Evolutionary conservation across 257 asterid species (phyloP).

Genomic region (Solanum acaule): DNA sequence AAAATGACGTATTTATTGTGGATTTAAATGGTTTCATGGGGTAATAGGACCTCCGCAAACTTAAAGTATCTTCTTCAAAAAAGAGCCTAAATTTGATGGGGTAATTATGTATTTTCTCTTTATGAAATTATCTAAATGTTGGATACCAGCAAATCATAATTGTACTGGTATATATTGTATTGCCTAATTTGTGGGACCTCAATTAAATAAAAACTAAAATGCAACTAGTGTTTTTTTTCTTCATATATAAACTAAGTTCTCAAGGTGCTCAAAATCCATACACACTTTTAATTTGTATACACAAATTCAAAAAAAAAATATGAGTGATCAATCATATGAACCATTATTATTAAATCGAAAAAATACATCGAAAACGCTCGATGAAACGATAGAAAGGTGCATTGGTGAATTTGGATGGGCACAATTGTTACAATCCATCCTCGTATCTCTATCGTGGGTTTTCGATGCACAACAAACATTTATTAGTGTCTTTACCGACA

Average conservation of each 20-base stretch:
- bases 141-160: background rate
- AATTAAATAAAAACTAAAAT: background rate
- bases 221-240: background rate
- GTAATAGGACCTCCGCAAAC: too few relatives aligned
- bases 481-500: constrained; percentile 49
- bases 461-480: constrained; percentile 71
- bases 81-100: too few relatives aligned
- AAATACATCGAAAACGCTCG: constrained; percentile 7
- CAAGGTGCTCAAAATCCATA: background rate
- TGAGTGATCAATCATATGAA: background rate
- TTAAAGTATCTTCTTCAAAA: too few relatives aligned
- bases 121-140: background rate
- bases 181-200: background rate
- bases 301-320: background rate
- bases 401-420: constrained; percentile 57
- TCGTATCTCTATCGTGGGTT: constrained; percentile 53
- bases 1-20: too few relatives aligned
- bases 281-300: background rate
- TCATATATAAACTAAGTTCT: background rate
- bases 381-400: constrained; percentile 54
- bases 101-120: too few relatives aligned
- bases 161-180: background rate
- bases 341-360: background rate
- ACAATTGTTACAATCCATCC: constrained; percentile 37
- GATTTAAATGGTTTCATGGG: too few relatives aligned